Conservation (phyloP, 2,329 filamentous ascomycete species). For the Parafenestella ontariensis region DNA sequence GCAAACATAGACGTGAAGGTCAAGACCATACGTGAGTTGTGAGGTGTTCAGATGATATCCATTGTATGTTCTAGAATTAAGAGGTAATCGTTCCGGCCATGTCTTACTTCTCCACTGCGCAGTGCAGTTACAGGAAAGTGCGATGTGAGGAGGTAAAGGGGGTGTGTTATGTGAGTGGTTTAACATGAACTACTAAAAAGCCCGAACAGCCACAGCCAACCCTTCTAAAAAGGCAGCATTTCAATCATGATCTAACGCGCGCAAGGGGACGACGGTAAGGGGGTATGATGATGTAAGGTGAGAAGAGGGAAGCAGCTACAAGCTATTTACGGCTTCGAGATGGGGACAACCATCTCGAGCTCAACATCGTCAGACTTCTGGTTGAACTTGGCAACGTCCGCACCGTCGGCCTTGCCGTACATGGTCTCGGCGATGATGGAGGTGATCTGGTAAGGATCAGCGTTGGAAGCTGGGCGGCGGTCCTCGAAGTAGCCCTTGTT, state of each 20-base stretch:
- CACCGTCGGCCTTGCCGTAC: conserved; percentile 59
- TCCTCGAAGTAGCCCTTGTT: conserved; percentile 94
- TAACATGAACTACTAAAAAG: background rate
- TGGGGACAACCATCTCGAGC: conserved; percentile 42
- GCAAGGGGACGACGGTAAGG: conserved; percentile 2
- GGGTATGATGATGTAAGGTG: conserved; percentile 15
- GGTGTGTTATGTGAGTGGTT: background rate
- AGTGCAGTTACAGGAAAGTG: background rate
- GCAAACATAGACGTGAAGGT: too few relatives aligned
- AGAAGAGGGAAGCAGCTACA: conserved; percentile 1
- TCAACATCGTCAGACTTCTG: conserved; percentile 43
- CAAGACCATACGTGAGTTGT: too few relatives aligned
- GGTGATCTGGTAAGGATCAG: conserved; percentile 84
- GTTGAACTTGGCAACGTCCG: conserved; percentile 53
- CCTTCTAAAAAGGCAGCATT: background rate
- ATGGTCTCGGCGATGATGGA: conserved; percentile 79
- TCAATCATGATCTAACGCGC: conserved; percentile 1
- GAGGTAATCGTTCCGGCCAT: too few relatives aligned
- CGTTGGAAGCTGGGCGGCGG: conserved; percentile 75
- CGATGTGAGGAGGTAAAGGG: background rate
- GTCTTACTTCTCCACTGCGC: background rate
- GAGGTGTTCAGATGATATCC: background rate
- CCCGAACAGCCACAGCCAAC: background rate
- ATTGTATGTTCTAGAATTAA: too few relatives aligned
- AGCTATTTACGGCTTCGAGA: conserved; percentile 33